These are phyloP conservation scores for Linderina pennispora DNA, from an alignment of 192 early-diverging fungal genomes.

Conservation along the genomic window DNA sequence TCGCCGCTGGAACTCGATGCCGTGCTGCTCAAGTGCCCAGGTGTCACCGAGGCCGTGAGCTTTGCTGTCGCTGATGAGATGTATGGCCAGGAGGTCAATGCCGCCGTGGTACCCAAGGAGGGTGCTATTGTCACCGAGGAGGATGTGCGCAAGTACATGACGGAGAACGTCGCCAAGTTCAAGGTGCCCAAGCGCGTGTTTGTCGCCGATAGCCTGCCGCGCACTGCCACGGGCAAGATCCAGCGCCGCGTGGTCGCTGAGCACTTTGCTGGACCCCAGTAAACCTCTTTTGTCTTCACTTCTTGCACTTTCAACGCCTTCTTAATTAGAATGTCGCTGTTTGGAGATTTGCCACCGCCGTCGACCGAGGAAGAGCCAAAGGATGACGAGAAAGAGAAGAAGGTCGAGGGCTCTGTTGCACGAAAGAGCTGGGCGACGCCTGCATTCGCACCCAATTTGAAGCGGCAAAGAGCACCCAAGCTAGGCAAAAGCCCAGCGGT, in stretches of 20 bases:
- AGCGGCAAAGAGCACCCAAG: constrained; percentile 7
- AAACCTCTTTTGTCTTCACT: background rate
- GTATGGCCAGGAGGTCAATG: constrained; percentile 81
- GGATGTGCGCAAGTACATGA: constrained; percentile 47
- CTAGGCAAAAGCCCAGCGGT: background rate
- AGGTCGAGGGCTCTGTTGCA: background rate
- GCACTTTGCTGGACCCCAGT: constrained; percentile 50
- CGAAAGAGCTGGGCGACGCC: constrained; percentile 10
- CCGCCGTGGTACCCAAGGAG: constrained; percentile 57
- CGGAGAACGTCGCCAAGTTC: constrained; percentile 56
- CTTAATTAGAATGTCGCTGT: constrained; percentile 26
- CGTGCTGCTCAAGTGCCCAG: constrained; percentile 60
- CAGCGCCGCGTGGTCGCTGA: constrained; percentile 55
- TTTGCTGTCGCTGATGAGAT: constrained; percentile 72
- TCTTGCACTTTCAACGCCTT: background rate
- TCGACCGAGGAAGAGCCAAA: background rate
- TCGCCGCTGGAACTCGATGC: constrained; percentile 81
- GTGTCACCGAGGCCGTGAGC: constrained; percentile 65
- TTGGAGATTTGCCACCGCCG: constrained; percentile 29
- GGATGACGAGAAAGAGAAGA: background rate
- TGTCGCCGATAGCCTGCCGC: constrained; percentile 56
- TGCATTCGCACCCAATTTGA: constrained; percentile 24
- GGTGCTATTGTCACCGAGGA: constrained; percentile 49
- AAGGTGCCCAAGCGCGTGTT: constrained; percentile 69
- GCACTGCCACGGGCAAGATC: constrained; percentile 73